Conservation (phyloP, 2,329 filamentous ascomycete species). For the Cladosporium velox region DNA sequence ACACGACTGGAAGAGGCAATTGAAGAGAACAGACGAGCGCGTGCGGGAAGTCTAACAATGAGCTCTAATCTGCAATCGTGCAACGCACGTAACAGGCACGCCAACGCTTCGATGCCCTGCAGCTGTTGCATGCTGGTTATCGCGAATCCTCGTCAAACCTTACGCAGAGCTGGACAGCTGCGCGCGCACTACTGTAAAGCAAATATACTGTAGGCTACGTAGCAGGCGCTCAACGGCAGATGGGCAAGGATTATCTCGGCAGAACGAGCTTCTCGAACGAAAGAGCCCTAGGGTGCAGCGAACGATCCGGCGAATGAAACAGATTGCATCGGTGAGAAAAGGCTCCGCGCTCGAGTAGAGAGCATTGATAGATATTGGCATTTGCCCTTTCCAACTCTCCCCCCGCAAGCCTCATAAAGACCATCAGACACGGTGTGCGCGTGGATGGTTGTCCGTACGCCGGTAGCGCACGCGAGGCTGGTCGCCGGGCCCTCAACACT, state of each 20-base stretch:
- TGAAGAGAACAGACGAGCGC: background rate
- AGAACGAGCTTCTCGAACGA: slow-evolving; percentile 18
- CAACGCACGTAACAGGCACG: background rate
- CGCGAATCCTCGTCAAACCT: background rate
- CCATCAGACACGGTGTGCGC: background rate
- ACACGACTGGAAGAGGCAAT: background rate
- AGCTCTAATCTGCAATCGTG: background rate
- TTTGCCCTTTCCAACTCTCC: background rate
- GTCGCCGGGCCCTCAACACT: slow-evolving; percentile 14
- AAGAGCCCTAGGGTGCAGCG: background rate
- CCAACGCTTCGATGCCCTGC: background rate
- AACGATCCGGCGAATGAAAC: slow-evolving; percentile 3
- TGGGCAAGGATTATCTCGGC: slow-evolving; percentile 1
- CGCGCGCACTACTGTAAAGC: background rate
- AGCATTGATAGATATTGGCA: background rate
- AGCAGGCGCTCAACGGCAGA: slow-evolving; percentile 12
- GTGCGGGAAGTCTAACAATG: background rate
- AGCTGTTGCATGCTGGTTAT: background rate
- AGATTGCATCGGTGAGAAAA: background rate
- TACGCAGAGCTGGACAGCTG: background rate
- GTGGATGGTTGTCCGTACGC: slow-evolving; percentile 10
- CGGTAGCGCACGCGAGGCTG: slow-evolving; percentile 11
- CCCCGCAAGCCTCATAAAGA: slow-evolving; percentile 4
- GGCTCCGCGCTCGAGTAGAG: background rate
- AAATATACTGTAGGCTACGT: background rate